Evolutionary conservation across 805 yeast species (phyloP).

Genomic region (Cyberlindnera nakhonratchasimensis): DNA sequence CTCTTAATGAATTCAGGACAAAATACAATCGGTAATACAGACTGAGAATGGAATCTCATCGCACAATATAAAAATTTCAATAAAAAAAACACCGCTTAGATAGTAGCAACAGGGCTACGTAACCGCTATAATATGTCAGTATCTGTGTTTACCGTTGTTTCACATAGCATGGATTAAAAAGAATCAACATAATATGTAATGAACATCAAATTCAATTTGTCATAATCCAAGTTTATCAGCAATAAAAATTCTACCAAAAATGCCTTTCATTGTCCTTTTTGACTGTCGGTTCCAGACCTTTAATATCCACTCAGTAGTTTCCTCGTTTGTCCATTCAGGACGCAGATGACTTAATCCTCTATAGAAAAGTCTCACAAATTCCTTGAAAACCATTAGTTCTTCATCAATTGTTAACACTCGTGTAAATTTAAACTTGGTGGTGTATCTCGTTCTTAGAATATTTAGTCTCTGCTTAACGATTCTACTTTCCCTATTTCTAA

Average conservation of each 20-base stretch:
- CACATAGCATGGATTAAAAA: no score
- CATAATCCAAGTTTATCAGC: no score
- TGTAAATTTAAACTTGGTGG: neutral
- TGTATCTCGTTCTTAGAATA: neutral
- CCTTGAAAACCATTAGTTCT: neutral
- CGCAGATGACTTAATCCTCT: neutral
- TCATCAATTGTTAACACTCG: neutral
- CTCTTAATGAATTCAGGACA: neutral
- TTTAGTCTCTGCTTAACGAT: neutral
- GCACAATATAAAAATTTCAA: neutral
- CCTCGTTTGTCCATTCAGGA: neutral
- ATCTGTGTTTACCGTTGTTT: no score
- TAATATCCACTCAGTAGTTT: neutral
- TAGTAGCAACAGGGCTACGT: no score
- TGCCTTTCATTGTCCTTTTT: neutral
- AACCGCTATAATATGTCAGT: no score
- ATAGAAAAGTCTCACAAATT: neutral
- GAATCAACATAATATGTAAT: no score
- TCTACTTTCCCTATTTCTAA: neutral
- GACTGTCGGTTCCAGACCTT: neutral
- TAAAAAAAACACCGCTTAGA: no score
- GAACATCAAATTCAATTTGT: no score
- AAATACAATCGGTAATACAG: constrained; percentile 2
- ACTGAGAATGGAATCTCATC: neutral
- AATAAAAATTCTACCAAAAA: neutral